Base-by-base conservation (phyloP, 495 filamentous ascomycete genomes). In the Aspergillus baeticus region DNA sequence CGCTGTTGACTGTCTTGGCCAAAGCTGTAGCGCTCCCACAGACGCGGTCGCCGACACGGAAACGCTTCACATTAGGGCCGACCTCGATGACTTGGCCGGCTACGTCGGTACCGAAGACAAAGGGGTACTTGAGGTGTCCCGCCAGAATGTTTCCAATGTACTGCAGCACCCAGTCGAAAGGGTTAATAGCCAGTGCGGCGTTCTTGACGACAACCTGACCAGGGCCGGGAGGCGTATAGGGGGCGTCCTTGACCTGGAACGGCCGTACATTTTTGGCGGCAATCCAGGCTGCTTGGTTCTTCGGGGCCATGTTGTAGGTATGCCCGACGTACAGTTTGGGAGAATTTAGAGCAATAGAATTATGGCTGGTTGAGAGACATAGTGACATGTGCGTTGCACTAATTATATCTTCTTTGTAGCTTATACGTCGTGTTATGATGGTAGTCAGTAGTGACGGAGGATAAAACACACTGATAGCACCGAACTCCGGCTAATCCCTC, bases 31-130 rank as follows among this genome's bases (percentile, higher is more conserved):
- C 59, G 14, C 36, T 38, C 13, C 36, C 36, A 17, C 3, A 29
- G 13, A 51, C 48, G 2, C 48, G 34, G 34, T 51, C 34, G 10
- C 48, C 48, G 14, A 39, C 20, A 4, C 21, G 20, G 48, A 51
- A 51, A 10, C 35, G 34, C 14, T 34, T 51, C 35, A 51, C 48
- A n/a, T 18, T 64, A 1, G 64, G 44, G 10, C 85, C 84, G 29
- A 85, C 70, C 20, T 74, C 77, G 7, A 66, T 71, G 5, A 87
- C 71, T 5, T 71, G 66, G 23, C 86, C 85, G 1, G 82, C 75
- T 10, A 81, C 64, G 57, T 89, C 85, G 37, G 58, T 59, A 33
- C 85, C 85, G 3, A 84, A 60, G 31, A 84, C 65, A 23, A 63
- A 62, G 0, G 83, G 83, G 50, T 76, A 84, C 6, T 66, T 68